These are phyloP conservation scores for Hypoxylon sp. DNA, from an alignment of 2,329 filamentous ascomycete genomes.

Conservation along the genomic window DNA sequence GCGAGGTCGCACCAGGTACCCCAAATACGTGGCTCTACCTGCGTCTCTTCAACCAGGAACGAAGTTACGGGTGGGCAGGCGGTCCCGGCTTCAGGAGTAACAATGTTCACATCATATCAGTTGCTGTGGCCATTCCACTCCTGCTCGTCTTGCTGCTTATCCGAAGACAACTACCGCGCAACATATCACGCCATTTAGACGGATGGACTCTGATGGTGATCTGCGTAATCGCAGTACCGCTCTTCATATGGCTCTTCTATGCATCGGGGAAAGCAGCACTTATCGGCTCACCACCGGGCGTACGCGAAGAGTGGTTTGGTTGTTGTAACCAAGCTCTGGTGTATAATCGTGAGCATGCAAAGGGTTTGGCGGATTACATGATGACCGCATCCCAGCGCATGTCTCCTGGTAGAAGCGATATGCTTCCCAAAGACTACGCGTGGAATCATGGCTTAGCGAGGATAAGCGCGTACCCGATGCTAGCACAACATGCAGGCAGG, in stretches of 20 bases:
- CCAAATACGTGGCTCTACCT: constrained; percentile 46
- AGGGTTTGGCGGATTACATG: constrained; percentile 38
- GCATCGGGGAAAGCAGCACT: constrained; percentile 47
- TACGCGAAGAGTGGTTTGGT: constrained; percentile 46
- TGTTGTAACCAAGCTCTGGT: constrained; percentile 47
- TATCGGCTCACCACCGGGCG: constrained; percentile 38
- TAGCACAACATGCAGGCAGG: constrained; percentile 45
- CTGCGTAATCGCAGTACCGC: constrained; percentile 43
- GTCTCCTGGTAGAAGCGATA: constrained; percentile 42
- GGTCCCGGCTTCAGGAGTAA: constrained; percentile 45
- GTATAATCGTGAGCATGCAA: constrained; percentile 43
- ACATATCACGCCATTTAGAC: constrained; percentile 40
- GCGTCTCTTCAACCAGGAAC: constrained; percentile 46
- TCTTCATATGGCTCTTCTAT: constrained; percentile 46
- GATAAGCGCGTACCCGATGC: constrained; percentile 46
- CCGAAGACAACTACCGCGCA: constrained; percentile 37
- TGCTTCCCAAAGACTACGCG: constrained; percentile 46
- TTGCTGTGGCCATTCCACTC: constrained; percentile 40
- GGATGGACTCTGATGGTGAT: constrained; percentile 42
- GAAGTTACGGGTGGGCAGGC: constrained; percentile 44
- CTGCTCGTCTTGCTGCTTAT: constrained; percentile 34
- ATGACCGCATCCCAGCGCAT: constrained; percentile 30
- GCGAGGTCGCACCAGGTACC: constrained; percentile 38
- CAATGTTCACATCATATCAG: constrained; percentile 44
- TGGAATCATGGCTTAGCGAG: constrained; percentile 44